Evolutionary conservation across 2,329 filamentous ascomycete species (phyloP), one percentile per base, ranked within the genome.

Genomic region (Lachnellula hyalina): DNA sequence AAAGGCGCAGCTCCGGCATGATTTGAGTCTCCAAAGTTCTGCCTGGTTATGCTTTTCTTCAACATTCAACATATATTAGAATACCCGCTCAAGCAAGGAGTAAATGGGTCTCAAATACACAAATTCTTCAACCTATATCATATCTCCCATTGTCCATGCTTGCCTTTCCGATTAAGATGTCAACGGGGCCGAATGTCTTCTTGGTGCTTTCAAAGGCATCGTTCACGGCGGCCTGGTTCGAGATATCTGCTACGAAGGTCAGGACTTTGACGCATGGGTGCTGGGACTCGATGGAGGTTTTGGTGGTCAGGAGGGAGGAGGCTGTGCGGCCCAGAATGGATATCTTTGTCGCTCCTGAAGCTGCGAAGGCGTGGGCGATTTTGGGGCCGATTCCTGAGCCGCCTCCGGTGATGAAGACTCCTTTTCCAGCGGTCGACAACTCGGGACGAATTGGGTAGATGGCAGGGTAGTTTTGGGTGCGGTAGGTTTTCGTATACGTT

Each of bases 261-360:
- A 49, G 41, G 32, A 56, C 23, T 41, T 38, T 21, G 14, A 50
- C 17, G 5, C 42, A 23, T 23, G 47, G 41, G 19, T 54, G 35
- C 28, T 42, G 19, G 12, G 25, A 15, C 32, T 54, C 52, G 47
- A 57, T 35, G 14, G 40, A 12, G 21, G 35, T 47, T 38, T 56
- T 54, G 14, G 51, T 44, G 28, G 21, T 4, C 9, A 48, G 9
- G 19, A 54, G 55, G 19, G 53, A n/a, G 8, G 34, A 17, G 8
- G 21, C 19, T 15, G 47, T 63, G 42, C 57, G 65, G 19, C 65
- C 66, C n/a, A 63, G 61, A 40, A 67, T 61, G 47, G 68, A 50
- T n/a, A 70, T 57, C 7, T 56, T 64, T 38, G 67, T 67, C 23
- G 63, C 59, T 3, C 50, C 48, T 41, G 38, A 32, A 5, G 38